These are phyloP conservation scores for Phaeotremella fagi DNA, from an alignment of 768 basidiomycete species.

Conservation along the genomic window DNA sequence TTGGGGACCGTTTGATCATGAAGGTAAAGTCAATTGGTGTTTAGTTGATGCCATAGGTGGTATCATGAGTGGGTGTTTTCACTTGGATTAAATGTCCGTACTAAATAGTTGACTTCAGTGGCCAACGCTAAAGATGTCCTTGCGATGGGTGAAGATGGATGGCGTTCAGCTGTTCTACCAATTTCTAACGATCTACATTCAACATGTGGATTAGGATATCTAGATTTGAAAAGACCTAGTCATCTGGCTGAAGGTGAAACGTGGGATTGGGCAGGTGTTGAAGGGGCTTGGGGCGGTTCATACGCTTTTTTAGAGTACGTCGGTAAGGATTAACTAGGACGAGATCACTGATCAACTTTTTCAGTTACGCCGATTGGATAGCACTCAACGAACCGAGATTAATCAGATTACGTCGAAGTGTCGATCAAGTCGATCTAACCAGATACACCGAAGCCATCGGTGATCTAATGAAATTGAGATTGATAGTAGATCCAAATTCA, in stretches of 20 bases:
- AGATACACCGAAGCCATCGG: slow-evolving; percentile 38
- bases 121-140: slow-evolving; percentile 34
- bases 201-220: slow-evolving; percentile 29
- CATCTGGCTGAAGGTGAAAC: slow-evolving; percentile 21
- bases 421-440: slow-evolving; percentile 21
- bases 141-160: slow-evolving; percentile 22
- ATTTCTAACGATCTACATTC: slow-evolving; percentile 32
- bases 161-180: slow-evolving; percentile 28
- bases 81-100: neutral
- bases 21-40: slow-evolving; percentile 41
- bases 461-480: slow-evolving; percentile 33
- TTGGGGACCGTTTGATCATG: slow-evolving; percentile 35
- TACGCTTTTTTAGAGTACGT: slow-evolving; percentile 47
- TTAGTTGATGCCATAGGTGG: slow-evolving; percentile 37
- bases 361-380: slow-evolving; percentile 39
- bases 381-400: slow-evolving; percentile 29
- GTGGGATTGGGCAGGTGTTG: slow-evolving; percentile 45
- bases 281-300: slow-evolving; percentile 41
- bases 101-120: slow-evolving; percentile 10
- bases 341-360: neutral
- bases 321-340: neutral
- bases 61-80: slow-evolving; percentile 37
- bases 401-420: slow-evolving; percentile 7
- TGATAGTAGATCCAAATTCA: slow-evolving; percentile 18
- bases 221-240: slow-evolving; percentile 20